These are phyloP conservation scores for Camelina laxa DNA, from an alignment of 345 rosid species.

Conservation along the genomic window DNA sequence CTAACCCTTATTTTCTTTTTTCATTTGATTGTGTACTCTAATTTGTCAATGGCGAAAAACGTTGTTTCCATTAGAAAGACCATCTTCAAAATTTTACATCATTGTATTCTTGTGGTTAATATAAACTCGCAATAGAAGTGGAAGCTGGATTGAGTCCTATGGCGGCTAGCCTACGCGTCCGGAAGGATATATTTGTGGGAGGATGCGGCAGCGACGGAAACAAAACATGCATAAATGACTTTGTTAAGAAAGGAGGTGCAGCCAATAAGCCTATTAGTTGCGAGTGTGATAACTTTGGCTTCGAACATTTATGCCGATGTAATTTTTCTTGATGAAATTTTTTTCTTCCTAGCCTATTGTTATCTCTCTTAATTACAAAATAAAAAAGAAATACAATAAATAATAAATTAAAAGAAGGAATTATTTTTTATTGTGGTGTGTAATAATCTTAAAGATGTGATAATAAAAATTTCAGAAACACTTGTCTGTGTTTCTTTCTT, in stretches of 20 bases:
- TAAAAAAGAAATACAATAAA: background rate
- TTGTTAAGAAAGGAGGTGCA: slow-evolving; percentile 30
- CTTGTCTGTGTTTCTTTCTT: background rate
- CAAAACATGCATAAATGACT: slow-evolving; percentile 37
- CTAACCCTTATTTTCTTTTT: background rate
- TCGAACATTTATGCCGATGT: slow-evolving; percentile 30
- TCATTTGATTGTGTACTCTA: background rate
- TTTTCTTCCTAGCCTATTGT: slow-evolving; percentile 8
- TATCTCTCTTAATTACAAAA: background rate
- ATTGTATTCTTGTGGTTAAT: slow-evolving; percentile 2
- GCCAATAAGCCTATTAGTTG: slow-evolving; percentile 22
- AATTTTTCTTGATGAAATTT: background rate
- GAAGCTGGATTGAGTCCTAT: slow-evolving; percentile 8
- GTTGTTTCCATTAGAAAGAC: background rate
- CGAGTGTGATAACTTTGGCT: slow-evolving; percentile 27
- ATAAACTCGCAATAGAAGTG: slow-evolving; percentile 14
- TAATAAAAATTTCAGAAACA: background rate
- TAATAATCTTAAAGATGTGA: background rate
- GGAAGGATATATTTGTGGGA: slow-evolving; percentile 30
- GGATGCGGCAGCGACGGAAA: slow-evolving; percentile 32
- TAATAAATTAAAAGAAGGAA: background rate
- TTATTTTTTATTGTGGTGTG: background rate
- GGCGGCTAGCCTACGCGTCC: background rate
- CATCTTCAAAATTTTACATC: too few relatives aligned
- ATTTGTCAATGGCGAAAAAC: background rate